Evolutionary conservation across 2,329 filamentous ascomycete genomes (phyloP).

Genomic region (Colletotrichum scovillei): DNA sequence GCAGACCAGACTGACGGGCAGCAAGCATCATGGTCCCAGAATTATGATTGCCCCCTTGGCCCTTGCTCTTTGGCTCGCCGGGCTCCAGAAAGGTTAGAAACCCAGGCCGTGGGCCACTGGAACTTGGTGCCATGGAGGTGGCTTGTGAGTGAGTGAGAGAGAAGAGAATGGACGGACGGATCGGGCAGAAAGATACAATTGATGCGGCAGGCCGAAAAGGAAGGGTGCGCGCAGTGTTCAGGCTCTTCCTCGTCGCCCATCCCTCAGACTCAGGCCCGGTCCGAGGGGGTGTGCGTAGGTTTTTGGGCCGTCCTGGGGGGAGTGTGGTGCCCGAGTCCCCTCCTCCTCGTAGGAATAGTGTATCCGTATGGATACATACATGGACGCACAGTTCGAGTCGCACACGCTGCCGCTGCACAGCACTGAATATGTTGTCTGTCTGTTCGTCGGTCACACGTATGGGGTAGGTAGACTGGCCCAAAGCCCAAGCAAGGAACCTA

Average conservation of each 20-base stretch:
- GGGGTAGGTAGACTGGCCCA: not conserved
- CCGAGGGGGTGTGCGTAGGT: slow-evolving; percentile 19
- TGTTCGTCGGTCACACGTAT: not conserved
- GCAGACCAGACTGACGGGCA: slow-evolving; percentile 11
- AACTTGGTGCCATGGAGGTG: no score
- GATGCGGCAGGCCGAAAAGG: not conserved
- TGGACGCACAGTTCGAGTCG: not conserved
- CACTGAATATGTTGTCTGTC: not conserved
- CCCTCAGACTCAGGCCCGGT: slow-evolving; percentile 4
- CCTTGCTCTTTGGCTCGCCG: slow-evolving; percentile 6
- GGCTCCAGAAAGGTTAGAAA: not conserved
- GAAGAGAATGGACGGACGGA: not conserved
- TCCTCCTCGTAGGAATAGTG: not conserved
- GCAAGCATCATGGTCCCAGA: slow-evolving; percentile 23
- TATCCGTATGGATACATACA: not conserved
- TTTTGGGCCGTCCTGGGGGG: slow-evolving; percentile 15
- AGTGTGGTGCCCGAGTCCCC: slow-evolving; percentile 6
- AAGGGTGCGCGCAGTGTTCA: slow-evolving; percentile 2
- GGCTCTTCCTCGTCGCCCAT: slow-evolving; percentile 3
- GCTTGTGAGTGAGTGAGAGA: not conserved
- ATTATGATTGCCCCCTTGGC: slow-evolving; percentile 9
- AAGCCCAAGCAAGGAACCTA: not conserved
- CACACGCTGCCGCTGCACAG: slow-evolving; percentile 14
- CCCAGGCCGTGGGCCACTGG: not conserved
- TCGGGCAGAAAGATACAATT: slow-evolving; percentile 24